Evolutionary conservation across 129 eudicot species (phyloP), one percentile per base, ranked within the genome.

Genomic region (Glebionis coronaria): DNA sequence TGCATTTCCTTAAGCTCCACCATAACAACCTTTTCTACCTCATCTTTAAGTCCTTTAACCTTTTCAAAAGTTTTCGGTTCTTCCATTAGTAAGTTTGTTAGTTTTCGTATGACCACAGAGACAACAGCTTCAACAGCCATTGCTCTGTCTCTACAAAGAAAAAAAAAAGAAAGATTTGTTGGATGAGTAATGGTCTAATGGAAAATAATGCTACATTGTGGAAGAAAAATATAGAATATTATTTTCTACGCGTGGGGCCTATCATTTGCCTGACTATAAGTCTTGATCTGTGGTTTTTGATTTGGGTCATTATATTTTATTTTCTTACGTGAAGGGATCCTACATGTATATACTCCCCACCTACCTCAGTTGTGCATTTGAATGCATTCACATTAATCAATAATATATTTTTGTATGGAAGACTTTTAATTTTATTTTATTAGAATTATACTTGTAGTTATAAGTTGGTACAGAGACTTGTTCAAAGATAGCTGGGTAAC

Each of bases 81-180:
- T 44, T 50, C 69, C 4, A 21, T 72, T 53, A 72, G 23, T 31
- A 72, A 56, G 62, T 61, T 42, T 61, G 76, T 61, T 12, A 72
- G 69, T 18, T 72, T 50, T 25, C 54, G 54, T 61, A 72, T 61
- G 61, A 51, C 76, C 16, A 72, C 69, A 21, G 63, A 72, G 15
- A 72, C 76, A 35, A 72, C 76, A 61, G 69, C 76, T 25, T 72
- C 69, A 61, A 72, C 69, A 47, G 76, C 69, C 69, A 61, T 72
- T 56, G 40, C 9, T 65, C 3, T 49, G 14, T 20, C 68, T 63
- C 46, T 12, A 15, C 40, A 12, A 15, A 23, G 13, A 29, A 28
- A 59, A 5, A 51, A 15, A 9, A 14, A 58, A 58, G 4, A 13
- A 12, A 28, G 11, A 2, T 27, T 59, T 35, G 1, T 58, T 27